Percentiles rank a stretch among this genome's conserved stretches.
Evolutionary conservation across 495 filamentous ascomycete genomes (phyloP).

Genomic region (Penicillium coprophilum): DNA sequence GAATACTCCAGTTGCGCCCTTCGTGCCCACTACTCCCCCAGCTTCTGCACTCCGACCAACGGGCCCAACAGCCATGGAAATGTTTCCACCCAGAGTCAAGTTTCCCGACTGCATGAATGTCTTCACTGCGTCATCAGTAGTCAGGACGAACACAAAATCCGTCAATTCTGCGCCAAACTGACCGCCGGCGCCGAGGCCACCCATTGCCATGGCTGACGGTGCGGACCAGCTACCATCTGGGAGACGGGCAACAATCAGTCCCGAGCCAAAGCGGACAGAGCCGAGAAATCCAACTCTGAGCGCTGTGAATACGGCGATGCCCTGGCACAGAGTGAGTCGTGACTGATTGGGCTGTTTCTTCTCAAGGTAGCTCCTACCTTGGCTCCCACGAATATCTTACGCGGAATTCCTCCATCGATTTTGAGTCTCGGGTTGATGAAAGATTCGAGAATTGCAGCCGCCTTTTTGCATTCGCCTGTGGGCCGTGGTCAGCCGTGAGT

Average conservation of each 20-base stretch:
- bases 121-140: slow-evolving; percentile 79
- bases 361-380: slow-evolving; percentile 54
- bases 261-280: slow-evolving; percentile 83
- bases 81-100: slow-evolving; percentile 85
- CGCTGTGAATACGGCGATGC: slow-evolving; percentile 86
- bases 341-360: not conserved
- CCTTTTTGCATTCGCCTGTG: slow-evolving; percentile 77
- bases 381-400: slow-evolving; percentile 76
- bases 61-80: slow-evolving; percentile 87
- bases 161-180: slow-evolving; percentile 95
- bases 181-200: slow-evolving; percentile 82
- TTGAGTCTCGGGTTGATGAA: slow-evolving; percentile 82
- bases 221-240: slow-evolving; percentile 88
- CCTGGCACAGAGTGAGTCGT: slow-evolving; percentile 49
- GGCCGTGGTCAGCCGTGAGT: not conserved
- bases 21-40: slow-evolving; percentile 76
- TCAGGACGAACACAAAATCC: slow-evolving; percentile 96
- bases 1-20: slow-evolving; percentile 80
- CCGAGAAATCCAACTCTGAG: slow-evolving; percentile 89
- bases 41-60: slow-evolving; percentile 90
- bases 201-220: slow-evolving; percentile 81
- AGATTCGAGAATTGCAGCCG: slow-evolving; percentile 80
- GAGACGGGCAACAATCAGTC: slow-evolving; percentile 87
- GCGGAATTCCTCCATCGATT: slow-evolving; percentile 85
- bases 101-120: slow-evolving; percentile 85